Conservation (phyloP, 2,329 filamentous ascomycete species). For the Phyllosticta paracitricarpa region DNA sequence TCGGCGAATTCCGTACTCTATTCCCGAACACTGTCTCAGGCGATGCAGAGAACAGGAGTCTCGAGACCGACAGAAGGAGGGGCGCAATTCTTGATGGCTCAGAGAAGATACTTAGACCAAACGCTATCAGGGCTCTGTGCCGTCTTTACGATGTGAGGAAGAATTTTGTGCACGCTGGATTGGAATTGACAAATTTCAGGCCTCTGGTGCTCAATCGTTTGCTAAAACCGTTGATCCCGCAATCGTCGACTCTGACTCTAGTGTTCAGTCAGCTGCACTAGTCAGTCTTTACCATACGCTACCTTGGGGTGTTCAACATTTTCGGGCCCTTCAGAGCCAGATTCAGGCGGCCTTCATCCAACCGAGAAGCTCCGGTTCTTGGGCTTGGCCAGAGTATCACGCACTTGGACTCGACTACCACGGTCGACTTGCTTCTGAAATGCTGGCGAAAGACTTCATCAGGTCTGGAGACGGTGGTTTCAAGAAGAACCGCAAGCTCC, state of each 20-base stretch:
- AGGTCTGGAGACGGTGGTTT: background rate
- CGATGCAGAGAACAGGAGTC: background rate
- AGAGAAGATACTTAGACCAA: conserved; percentile 43
- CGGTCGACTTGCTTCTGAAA: conserved; percentile 94
- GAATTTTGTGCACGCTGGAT: background rate
- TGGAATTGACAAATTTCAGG: conserved; percentile 40
- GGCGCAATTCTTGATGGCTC: no score
- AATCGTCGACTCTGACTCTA: conserved; percentile 97
- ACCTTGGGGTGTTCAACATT: conserved; percentile 52
- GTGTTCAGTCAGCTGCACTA: conserved; percentile 88
- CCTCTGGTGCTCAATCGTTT: conserved; percentile 91
- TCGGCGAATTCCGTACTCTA: no score
- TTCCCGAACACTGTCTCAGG: background rate
- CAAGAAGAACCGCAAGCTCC: no score
- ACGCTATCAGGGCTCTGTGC: conserved; percentile 90
- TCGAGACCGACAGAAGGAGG: no score
- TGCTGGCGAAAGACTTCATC: conserved; percentile 47
- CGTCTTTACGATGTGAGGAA: conserved; percentile 83
- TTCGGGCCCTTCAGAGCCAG: background rate
- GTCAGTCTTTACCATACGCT: conserved; percentile 97
- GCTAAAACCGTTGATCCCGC: conserved; percentile 98
- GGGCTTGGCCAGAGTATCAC: conserved; percentile 97
- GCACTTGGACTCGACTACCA: conserved; percentile 95
- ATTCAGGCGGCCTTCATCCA: conserved; percentile 52
- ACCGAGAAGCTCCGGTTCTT: conserved; percentile 26